Conservation (phyloP, 73 alveolate genomes). For the Blepharisma japonicum region DNA sequence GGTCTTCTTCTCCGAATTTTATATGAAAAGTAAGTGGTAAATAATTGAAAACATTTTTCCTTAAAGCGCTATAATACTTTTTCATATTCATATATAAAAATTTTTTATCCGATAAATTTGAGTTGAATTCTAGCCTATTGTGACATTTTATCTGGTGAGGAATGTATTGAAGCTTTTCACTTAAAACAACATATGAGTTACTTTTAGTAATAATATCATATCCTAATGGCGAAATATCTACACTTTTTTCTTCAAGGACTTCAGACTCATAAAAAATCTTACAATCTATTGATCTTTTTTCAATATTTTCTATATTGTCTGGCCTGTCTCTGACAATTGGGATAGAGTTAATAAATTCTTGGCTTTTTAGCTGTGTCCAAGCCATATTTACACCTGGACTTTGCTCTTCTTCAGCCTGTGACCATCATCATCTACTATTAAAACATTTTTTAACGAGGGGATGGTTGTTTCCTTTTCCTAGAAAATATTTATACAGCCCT, state of each 20-base stretch:
- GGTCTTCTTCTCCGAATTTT: conserved; percentile 59
- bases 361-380: background rate
- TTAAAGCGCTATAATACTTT: conserved; percentile 54
- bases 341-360: background rate
- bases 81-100: conserved; percentile 70
- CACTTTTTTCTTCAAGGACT: conserved; percentile 10
- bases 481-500: background rate
- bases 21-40: conserved; percentile 83
- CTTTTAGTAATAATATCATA: conserved; percentile 24
- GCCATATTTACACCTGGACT: background rate
- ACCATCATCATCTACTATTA: conserved; percentile 24
- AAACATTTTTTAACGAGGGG: background rate
- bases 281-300: background rate
- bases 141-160: conserved; percentile 36
- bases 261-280: conserved; percentile 12
- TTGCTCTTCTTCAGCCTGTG: background rate
- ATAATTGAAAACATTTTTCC: conserved; percentile 46
- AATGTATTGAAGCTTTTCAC: background rate
- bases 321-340: background rate
- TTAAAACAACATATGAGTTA: background rate
- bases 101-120: conserved; percentile 70
- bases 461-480: conserved; percentile 31
- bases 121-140: conserved; percentile 67
- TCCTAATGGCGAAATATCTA: background rate
- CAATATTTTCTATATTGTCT: background rate